Conservation (phyloP, 164 flowering plant genomes). For the Cinnamomum micranthum region DNA sequence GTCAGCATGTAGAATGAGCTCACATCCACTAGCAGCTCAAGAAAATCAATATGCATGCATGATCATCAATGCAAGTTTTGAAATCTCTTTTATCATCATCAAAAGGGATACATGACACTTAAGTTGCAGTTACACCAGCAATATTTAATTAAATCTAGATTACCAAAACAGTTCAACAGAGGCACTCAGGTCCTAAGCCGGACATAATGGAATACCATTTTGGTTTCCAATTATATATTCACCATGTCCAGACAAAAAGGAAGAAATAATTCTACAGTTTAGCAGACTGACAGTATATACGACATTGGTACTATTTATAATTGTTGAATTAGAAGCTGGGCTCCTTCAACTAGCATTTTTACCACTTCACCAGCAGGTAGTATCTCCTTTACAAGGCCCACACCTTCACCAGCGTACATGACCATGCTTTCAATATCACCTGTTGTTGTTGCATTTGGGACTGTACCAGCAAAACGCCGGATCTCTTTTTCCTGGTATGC, state of each 20-base stretch:
- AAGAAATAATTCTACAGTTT: neutral
- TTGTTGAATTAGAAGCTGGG: slow-evolving; percentile 48
- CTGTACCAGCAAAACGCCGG: slow-evolving; percentile 70
- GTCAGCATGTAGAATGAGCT: too few species aligned
- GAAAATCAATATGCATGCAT: too few species aligned
- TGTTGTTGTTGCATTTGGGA: slow-evolving; percentile 66
- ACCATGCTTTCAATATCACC: slow-evolving; percentile 96
- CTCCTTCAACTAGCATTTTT: slow-evolving; percentile 59
- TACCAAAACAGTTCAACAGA: too few species aligned
- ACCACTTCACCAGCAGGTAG: slow-evolving; percentile 75
- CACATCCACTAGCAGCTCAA: too few species aligned
- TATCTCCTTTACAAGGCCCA: slow-evolving; percentile 72
- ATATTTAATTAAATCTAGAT: too few species aligned
- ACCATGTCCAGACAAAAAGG: neutral
- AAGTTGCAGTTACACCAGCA: too few species aligned
- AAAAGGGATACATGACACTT: too few species aligned
- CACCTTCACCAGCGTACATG: slow-evolving; percentile 90
- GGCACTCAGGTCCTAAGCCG: too few species aligned
- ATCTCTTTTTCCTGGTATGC: slow-evolving; percentile 59
- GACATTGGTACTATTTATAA: slow-evolving; percentile 12
- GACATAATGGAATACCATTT: too few species aligned
- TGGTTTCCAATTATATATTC: too few species aligned
- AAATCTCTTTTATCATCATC: too few species aligned
- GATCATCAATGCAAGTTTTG: too few species aligned
- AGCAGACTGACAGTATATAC: neutral